Base-by-base conservation (phyloP, 352 stramenopile genomes). In the Aphanomyces stellatus region DNA sequence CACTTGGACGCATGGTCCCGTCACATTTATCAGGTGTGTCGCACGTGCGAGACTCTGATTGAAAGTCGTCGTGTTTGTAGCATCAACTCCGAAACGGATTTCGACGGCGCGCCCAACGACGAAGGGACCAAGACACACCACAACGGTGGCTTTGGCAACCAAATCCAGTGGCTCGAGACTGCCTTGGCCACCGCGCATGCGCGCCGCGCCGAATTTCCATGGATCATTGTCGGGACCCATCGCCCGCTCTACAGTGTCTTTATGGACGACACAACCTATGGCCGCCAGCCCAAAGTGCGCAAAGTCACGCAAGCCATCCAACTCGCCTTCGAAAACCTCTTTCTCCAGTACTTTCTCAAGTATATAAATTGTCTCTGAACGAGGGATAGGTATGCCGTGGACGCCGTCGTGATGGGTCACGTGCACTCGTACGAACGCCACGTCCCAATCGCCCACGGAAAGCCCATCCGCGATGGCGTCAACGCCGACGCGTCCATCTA, bases 391-490 rank as follows among this genome's bases (percentile, higher is more conserved):
- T 53, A 53, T 28, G 11, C 76, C 5, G 79, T 88, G 17, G 79
- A 88, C 43, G n/a, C 83, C n/a, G 78, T 87, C 37, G 48, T 77
- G 0, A 56, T 76, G 7, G 79, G 74, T 24, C 79, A 87, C 41
- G 75, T 82, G 24, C 79, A 87, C 59, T 67, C 72, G 13, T 87
- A 87, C 60, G 76, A 80, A 40, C 76, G 79, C n/a, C 73, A 79
- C 19, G 75, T 73, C 15, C 79, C 79, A 17, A 80, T 73, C 22
- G 72, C 71, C 17, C 74, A 81, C n/a, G 69, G 62, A 51, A 71
- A 66, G 24, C 56, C 69, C 0, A 34, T 81, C 13, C 73, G 74
- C 69, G 70, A 80, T 31, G 79, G 79, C 13, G 77, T 87, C 2
- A 83, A 75, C 1, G 64, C 69, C 2, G 77, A 85, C 42, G 35